These are phyloP conservation scores for Trichoderma pleuroti DNA, from an alignment of 2,329 filamentous ascomycete species.

Conservation along the genomic window DNA sequence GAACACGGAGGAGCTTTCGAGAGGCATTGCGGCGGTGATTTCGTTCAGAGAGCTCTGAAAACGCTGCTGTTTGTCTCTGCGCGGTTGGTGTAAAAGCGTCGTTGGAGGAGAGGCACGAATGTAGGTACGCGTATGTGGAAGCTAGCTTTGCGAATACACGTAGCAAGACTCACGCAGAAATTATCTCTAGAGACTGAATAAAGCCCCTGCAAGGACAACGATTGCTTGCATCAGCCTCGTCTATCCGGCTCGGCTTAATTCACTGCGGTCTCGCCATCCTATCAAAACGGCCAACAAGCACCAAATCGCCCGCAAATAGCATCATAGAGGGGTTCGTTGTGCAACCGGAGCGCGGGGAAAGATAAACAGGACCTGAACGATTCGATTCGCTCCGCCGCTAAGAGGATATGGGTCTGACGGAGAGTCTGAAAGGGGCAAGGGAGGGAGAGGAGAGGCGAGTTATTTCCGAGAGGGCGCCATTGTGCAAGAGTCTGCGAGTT, in stretches of 20 bases:
- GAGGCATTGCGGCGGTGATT: conserved; percentile 37
- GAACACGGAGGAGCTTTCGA: conserved; percentile 46
- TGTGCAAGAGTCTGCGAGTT: neutral
- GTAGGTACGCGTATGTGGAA: neutral
- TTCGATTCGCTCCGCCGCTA: neutral
- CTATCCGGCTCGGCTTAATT: neutral
- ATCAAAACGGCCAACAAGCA: neutral
- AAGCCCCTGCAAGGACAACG: neutral
- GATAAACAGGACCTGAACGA: neutral
- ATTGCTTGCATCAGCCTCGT: neutral
- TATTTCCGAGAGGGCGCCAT: conserved; percentile 10
- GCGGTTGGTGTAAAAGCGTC: too few relatives aligned
- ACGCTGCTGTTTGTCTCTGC: neutral
- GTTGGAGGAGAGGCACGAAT: neutral
- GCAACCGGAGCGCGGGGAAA: conserved; percentile 12
- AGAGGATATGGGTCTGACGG: neutral
- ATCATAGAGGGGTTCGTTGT: conserved; percentile 6
- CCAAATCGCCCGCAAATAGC: neutral
- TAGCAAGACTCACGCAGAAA: neutral
- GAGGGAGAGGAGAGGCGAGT: neutral
- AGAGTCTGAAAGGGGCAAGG: conserved; percentile 1
- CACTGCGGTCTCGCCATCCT: neutral
- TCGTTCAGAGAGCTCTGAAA: neutral
- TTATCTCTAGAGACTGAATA: neutral
- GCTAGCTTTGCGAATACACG: neutral